phyloP scores from a whole-genome alignment of 2,329 filamentous ascomycete species.

The Botrytis pseudocinerea region DNA sequence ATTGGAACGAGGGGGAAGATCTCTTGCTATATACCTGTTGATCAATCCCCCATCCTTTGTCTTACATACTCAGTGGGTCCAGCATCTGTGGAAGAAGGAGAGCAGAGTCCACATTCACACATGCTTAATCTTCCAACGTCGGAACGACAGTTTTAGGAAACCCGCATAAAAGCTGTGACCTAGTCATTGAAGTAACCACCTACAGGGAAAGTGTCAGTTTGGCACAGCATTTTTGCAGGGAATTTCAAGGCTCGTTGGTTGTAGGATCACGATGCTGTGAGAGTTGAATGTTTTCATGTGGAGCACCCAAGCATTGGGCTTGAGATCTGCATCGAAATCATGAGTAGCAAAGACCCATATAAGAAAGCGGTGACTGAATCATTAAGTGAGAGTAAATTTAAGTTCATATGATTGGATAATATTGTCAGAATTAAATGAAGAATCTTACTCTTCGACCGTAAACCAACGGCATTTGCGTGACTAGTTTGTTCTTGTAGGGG shows the following conservation, averaged over 20 bases:
- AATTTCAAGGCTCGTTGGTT: slow-evolving; percentile 2
- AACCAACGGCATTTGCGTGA: slow-evolving; percentile 13
- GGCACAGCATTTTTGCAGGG: background rate
- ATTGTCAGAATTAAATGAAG: slow-evolving; percentile 3
- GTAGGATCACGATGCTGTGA: slow-evolving; percentile 8
- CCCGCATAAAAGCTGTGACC: background rate
- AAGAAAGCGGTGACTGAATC: slow-evolving; percentile 15
- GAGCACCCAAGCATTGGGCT: background rate
- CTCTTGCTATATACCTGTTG: slow-evolving; percentile 20
- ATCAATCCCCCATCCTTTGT: slow-evolving; percentile 18
- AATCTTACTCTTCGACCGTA: background rate
- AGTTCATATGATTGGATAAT: background rate
- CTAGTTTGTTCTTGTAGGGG: background rate
- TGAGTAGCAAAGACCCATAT: background rate
- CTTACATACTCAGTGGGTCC: slow-evolving; percentile 11
- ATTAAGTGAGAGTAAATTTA: background rate
- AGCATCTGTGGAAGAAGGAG: background rate
- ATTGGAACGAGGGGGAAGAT: slow-evolving; percentile 10
- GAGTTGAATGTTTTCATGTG: background rate
- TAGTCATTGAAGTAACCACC: slow-evolving; percentile 12
- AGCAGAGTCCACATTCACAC: slow-evolving; percentile 17
- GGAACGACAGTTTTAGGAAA: slow-evolving; percentile 16
- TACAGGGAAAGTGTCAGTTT: background rate
- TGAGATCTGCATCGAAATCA: slow-evolving; percentile 18
- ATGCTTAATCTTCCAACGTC: slow-evolving; percentile 19